Evolutionary conservation across 345 rosid genomes (phyloP).

Genomic region (Aegle marmelos): DNA sequence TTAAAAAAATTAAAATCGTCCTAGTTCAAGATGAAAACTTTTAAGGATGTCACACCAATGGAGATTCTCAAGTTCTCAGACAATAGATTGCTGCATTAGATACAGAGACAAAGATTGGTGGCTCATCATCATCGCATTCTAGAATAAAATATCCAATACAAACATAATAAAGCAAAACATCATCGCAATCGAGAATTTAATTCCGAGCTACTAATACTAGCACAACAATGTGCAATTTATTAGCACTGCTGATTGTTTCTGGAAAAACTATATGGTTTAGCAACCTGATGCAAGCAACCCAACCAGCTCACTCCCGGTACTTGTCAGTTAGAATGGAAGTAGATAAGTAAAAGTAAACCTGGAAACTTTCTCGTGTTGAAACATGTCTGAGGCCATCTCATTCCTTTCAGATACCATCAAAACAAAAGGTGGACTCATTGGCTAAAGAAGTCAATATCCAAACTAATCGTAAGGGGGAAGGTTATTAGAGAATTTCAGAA

Average conservation of each 20-base stretch:
- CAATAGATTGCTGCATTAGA: not conserved
- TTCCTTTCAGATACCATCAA: not conserved
- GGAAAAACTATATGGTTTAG: not conserved
- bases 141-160: not conserved
- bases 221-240: not conserved
- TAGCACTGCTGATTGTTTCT: not conserved
- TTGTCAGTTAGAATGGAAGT: not conserved
- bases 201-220: not conserved
- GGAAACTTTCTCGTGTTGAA: not conserved
- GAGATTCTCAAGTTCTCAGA: not conserved
- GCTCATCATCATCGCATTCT: too few relatives aligned
- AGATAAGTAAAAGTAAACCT: not conserved
- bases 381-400: not conserved
- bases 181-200: not conserved
- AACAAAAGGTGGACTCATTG: not conserved
- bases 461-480: not conserved
- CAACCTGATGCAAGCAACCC: not conserved
- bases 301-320: not conserved
- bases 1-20: not conserved
- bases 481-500: not conserved
- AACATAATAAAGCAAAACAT: not conserved
- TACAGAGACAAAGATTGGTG: not conserved
- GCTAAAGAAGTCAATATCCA: not conserved
- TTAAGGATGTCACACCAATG: not conserved
- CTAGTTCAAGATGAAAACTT: not conserved